Percentiles rank a stretch among this genome's conserved stretches.
Evolutionary conservation across 805 yeast genomes (phyloP).

Genomic region (Myxozyma geophila): DNA sequence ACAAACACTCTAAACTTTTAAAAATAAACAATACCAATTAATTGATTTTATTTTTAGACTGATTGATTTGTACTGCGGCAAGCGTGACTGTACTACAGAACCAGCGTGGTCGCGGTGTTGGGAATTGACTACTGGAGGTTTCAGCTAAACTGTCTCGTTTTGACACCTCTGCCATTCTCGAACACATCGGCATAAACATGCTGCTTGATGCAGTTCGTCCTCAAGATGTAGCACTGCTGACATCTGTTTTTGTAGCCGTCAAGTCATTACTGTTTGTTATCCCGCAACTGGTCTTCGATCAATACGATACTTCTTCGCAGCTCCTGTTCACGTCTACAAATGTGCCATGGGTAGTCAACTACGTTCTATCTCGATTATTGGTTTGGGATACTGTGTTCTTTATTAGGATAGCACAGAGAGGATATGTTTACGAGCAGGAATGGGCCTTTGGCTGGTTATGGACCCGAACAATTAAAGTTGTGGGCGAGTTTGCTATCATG

Average conservation of each 20-base stretch:
- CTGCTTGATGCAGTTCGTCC: background rate
- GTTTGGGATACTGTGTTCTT: constrained; percentile 90
- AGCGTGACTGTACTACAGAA: no score
- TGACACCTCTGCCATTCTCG: background rate
- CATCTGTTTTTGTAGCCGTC: constrained; percentile 35
- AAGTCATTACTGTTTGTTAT: constrained; percentile 49
- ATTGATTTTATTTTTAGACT: background rate
- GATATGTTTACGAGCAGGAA: constrained; percentile 78
- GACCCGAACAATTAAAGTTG: constrained; percentile 45
- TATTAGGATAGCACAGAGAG: constrained; percentile 57
- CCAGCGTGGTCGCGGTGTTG: no score
- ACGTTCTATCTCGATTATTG: constrained; percentile 49
- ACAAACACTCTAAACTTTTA: background rate
- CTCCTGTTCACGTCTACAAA: constrained; percentile 43
- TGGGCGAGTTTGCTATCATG: constrained; percentile 15
- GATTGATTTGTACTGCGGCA: background rate
- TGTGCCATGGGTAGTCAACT: constrained; percentile 20
- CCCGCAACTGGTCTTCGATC: constrained; percentile 49
- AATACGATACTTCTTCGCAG: constrained; percentile 57
- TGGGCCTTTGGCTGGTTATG: constrained; percentile 85
- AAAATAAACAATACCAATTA: no score
- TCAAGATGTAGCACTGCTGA: constrained; percentile 11
- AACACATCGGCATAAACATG: background rate
- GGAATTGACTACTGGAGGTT: background rate
- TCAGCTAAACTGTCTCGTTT: background rate